Evolutionary conservation across 176 grass and related monocot genomes (phyloP).

Genomic region (Aegilops tauschii): DNA sequence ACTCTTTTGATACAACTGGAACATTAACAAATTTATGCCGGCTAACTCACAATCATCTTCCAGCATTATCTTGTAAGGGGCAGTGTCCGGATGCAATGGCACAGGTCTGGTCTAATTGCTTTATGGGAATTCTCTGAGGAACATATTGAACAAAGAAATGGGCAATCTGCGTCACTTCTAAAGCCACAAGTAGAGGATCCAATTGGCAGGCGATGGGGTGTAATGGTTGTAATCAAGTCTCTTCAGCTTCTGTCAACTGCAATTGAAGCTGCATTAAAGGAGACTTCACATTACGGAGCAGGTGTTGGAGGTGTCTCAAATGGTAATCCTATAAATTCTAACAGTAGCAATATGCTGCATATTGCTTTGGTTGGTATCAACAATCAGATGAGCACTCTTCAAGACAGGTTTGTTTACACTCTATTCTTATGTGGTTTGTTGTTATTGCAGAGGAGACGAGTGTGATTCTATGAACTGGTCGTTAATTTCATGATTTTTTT

Average conservation of each 20-base stretch:
- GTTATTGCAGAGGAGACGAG: conserved; percentile 11
- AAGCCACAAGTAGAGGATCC: conserved; percentile 55
- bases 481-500: conserved; percentile 19
- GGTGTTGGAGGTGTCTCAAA: conserved; percentile 36
- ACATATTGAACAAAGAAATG: conserved; percentile 73
- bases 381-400: conserved; percentile 96
- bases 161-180: conserved; percentile 28
- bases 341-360: conserved; percentile 86
- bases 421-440: conserved; percentile 20
- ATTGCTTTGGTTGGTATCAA: conserved; percentile 97
- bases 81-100: conserved; percentile 92
- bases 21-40: conserved; percentile 4
- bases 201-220: conserved; percentile 69
- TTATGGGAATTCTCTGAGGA: conserved; percentile 94
- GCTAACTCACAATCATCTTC: conserved; percentile 29
- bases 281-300: conserved; percentile 44
- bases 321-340: conserved; percentile 35
- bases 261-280: conserved; percentile 80
- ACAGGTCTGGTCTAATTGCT: conserved; percentile 86
- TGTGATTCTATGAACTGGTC: conserved; percentile 3
- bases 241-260: conserved; percentile 77
- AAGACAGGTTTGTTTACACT: conserved; percentile 74
- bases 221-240: conserved; percentile 96
- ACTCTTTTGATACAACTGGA: conserved; percentile 12
- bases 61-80: conserved; percentile 89